These are phyloP conservation scores for Beauveria scarabaeidicola DNA, from an alignment of 2,329 filamentous ascomycete species.

Conservation along the genomic window DNA sequence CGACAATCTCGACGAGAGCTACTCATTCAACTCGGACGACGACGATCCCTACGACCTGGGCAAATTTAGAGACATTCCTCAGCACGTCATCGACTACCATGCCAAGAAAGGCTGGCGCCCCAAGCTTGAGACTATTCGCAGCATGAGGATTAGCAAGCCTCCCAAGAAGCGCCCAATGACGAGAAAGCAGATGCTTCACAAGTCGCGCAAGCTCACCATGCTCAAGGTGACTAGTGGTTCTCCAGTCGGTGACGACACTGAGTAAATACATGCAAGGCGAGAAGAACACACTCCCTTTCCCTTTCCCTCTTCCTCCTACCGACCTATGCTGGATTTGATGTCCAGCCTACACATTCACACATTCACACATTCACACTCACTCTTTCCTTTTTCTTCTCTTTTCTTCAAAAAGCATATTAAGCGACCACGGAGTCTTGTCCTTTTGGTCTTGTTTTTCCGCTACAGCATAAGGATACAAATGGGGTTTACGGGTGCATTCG, in stretches of 20 bases:
- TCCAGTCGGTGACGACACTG: constrained; percentile 30
- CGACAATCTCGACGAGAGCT: constrained; percentile 19
- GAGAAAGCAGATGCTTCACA: constrained; percentile 13
- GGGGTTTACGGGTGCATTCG: background rate
- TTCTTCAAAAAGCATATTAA: background rate
- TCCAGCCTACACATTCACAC: background rate
- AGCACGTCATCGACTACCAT: constrained; percentile 15
- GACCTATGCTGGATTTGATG: background rate
- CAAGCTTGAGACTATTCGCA: constrained; percentile 38
- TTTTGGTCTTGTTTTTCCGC: background rate
- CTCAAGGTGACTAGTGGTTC: constrained; percentile 25
- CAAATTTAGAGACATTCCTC: no score
- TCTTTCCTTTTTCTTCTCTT: background rate
- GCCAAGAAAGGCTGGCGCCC: constrained; percentile 29
- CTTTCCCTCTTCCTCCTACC: background rate
- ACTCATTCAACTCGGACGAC: background rate
- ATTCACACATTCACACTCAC: background rate
- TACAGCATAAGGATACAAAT: background rate
- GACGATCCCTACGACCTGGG: background rate
- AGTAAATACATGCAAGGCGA: constrained; percentile 16
- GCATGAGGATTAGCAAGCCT: constrained; percentile 21
- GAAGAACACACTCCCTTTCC: background rate
- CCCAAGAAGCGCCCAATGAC: no score
- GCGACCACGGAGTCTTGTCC: background rate
- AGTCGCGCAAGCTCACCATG: constrained; percentile 17